Base-by-base conservation (phyloP, 192 early-diverging fungal species). In the Umbelopsis sp. region DNA sequence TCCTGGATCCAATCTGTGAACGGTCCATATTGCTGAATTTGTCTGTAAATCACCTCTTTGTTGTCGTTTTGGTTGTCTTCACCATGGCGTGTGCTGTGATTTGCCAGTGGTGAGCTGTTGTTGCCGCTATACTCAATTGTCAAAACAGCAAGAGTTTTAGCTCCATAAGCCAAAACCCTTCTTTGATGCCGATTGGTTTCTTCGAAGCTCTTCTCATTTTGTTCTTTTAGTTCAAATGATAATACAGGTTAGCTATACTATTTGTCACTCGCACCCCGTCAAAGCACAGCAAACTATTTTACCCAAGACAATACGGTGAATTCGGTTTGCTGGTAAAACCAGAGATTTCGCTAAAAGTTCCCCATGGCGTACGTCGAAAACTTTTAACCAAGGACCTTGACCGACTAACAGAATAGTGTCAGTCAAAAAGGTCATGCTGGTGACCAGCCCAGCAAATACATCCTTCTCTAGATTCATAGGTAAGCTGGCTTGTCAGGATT, bases 1-100 rank as follows among this genome's bases (percentile, higher is more conserved):
- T 93, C 92, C 59, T 88, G 83, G 71, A 95, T 91, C 93, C 93
- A 95, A 77, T 95, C 92, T 6, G 74, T 80, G 51, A 87, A 80
- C 14, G 84, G 81, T 29, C 75, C 71, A 21, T 85, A 62, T 10
- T 77, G 12, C 20, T n/a, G 45, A 47, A 17, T 16, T 26, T 66
- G 26, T 21, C 24, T 36, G 24, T 68, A 49, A 36, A 25, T 16
- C 2, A 62, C 56, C 20, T 32, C 26, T n/a, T 31, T 11, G 3
- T 29, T 17, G 14, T 26, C 4, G 3, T 62, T 6, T n/a, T n/a
- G 4, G 26, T 62, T 34, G 0, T 5, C 17, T 2, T 49, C n/a
- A 2, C 14, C n/a, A 49, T 49, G 16, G 3, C 20, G n/a, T 16
- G n/a, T 16, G 1, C 26, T 62, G 9, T 62, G 56, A 62, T 62